Evolutionary conservation across 306 rosid genomes (phyloP), one percentile per base, ranked within the genome.

Genomic region (Lathyrus oleraceus): DNA sequence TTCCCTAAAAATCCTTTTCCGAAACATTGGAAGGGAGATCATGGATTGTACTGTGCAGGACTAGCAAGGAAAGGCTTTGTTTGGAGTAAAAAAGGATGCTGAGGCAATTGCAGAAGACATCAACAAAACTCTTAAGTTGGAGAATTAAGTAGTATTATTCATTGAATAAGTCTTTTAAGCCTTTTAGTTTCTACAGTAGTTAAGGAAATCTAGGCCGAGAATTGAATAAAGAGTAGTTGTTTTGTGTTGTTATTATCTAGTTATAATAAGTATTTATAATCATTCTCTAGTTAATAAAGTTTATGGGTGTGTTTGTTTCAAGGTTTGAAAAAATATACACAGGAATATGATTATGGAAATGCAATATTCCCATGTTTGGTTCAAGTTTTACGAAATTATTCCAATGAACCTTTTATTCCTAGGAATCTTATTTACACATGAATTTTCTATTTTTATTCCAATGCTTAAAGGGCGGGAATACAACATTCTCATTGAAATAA

Each of bases 21-120:
- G 2, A 44, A 12, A 0, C 96, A 87, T 8, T 90, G 87, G 89
- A 87, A 84, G 64, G 92, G 89, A 74, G 80, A 90, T 1, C 51
- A 38, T 6, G 87, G 89, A 0, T 35, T 83, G 4, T 86, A 86
- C n/a, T 86, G 90, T 74, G 88, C 77, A 32, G 97, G 90, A 9
- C 63, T 88, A 23, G 27, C 88, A 19, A 73, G 71, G 15, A 82
- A 81, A 58, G 97, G 95, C n/a, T 28, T 62, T 90, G 1, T 27
- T 6, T 16, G 90, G 97, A 44, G 75, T 85, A 3, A 48, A 85
- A 1, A 8, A 15, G n/a, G 95, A 88, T 74, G 89, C 87, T 14
- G 65, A 69, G 2, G 65, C 70, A 13, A 79, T 88, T 45, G 76
- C 76, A 0, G 11, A 83, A 1, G 87, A 88, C 57, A 85, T 91